Evolutionary conservation across 768 basidiomycete genomes (phyloP).

Genomic region (Lentinula edodes): DNA sequence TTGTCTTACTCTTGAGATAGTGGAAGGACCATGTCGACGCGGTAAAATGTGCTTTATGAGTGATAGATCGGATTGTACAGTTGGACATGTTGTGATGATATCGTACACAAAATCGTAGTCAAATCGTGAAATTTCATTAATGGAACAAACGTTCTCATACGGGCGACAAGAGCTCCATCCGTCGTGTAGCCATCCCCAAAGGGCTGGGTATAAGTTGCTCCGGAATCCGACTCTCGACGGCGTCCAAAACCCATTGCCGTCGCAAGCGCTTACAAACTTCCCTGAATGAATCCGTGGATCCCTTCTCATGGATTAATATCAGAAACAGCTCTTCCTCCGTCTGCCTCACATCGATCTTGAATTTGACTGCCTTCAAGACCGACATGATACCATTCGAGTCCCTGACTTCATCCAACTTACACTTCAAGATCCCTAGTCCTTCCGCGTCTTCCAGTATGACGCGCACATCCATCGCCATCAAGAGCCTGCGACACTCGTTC

Average conservation of each 20-base stretch:
- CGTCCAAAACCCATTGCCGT: constrained; percentile 66
- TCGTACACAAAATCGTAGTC: background rate
- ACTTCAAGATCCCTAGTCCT: constrained; percentile 60
- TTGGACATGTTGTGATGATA: background rate
- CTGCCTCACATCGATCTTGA: constrained; percentile 72
- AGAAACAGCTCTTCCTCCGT: constrained; percentile 47
- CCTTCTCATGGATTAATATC: constrained; percentile 77
- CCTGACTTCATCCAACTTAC: constrained; percentile 62
- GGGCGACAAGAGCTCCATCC: background rate
- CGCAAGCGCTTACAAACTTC: constrained; percentile 61
- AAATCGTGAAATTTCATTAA: background rate
- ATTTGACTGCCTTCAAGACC: constrained; percentile 65
- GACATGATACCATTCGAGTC: constrained; percentile 50
- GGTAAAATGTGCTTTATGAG: background rate
- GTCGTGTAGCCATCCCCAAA: background rate
- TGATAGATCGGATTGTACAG: background rate
- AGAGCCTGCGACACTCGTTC: constrained; percentile 65
- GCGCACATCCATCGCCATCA: constrained; percentile 66
- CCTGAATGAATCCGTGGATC: constrained; percentile 79
- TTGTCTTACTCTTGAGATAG: background rate
- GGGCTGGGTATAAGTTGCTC: constrained; percentile 5
- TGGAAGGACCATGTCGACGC: constrained; percentile 6
- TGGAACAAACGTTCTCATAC: background rate
- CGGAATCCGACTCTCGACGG: constrained; percentile 7
- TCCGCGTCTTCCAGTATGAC: constrained; percentile 62